phyloP scores from a whole-genome alignment of 2,329 filamentous ascomycete species.

The Apiospora pterosperma region DNA sequence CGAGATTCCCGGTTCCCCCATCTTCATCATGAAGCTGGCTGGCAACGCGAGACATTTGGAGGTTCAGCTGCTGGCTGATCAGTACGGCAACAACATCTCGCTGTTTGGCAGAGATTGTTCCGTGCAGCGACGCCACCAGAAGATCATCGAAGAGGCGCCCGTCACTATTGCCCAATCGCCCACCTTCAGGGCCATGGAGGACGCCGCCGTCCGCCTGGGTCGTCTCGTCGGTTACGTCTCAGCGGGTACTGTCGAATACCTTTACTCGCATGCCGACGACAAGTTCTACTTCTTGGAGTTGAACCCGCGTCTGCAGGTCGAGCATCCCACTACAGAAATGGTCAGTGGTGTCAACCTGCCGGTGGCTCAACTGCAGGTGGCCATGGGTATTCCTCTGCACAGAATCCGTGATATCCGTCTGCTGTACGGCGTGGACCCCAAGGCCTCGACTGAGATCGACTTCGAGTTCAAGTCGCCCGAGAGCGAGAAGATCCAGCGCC shows the following conservation, averaged over 20 bases:
- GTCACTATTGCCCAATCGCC: slow-evolving; percentile 89
- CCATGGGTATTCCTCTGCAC: slow-evolving; percentile 96
- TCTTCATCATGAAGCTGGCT: slow-evolving; percentile 99
- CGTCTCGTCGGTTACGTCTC: slow-evolving; percentile 97
- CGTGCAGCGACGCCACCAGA: slow-evolving; percentile 96
- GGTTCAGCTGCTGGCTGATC: slow-evolving; percentile 94
- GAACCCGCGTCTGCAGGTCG: slow-evolving; percentile 98
- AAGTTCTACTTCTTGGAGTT: slow-evolving; percentile 99
- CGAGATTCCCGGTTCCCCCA: slow-evolving; percentile 97
- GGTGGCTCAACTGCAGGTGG: slow-evolving; percentile 95
- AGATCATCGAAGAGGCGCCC: slow-evolving; percentile 98
- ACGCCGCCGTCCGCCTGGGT: slow-evolving; percentile 90
- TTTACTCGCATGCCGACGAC: slow-evolving; percentile 96
- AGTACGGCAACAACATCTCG: slow-evolving; percentile 99
- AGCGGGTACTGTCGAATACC: slow-evolving; percentile 96
- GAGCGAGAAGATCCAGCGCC: slow-evolving; percentile 79
- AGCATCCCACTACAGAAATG: slow-evolving; percentile 99
- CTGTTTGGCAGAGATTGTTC: slow-evolving; percentile 98
- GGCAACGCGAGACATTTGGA: slow-evolving; percentile 96
- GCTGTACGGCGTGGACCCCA: slow-evolving; percentile 92
- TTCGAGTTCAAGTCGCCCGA: slow-evolving; percentile 91
- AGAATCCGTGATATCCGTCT: slow-evolving; percentile 94
- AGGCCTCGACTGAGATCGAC: slow-evolving; percentile 82
- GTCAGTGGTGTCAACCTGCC: slow-evolving; percentile 96
- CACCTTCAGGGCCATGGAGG: slow-evolving; percentile 96